phyloP scores from a whole-genome alignment of 2,329 filamentous ascomycete species.

The Botrytis hyacinthi region DNA sequence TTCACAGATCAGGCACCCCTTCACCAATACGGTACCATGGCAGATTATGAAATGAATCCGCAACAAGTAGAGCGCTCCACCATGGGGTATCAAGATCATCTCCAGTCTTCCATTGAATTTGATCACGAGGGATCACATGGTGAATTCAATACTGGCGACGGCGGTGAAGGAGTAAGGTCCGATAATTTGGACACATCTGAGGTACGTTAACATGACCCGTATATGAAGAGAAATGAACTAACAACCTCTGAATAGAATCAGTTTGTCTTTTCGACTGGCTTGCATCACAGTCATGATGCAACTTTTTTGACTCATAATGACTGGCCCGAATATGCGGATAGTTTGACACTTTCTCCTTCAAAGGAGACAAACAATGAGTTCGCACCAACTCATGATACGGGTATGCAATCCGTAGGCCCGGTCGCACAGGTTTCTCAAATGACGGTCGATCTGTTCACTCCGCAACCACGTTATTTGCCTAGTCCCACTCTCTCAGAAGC shows the following conservation, averaged over 20 bases:
- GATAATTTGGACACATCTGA: background rate
- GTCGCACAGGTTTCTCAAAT: background rate
- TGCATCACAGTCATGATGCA: background rate
- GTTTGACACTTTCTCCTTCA: background rate
- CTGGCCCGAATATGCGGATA: background rate
- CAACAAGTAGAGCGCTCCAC: background rate
- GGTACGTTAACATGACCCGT: constrained; percentile 7
- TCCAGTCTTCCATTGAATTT: constrained; percentile 1
- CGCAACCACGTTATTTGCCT: background rate
- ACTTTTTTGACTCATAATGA: background rate
- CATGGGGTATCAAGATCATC: background rate
- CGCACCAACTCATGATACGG: background rate
- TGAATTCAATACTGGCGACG: background rate
- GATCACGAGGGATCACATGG: constrained; percentile 2
- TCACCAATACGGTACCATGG: background rate
- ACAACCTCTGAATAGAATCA: background rate
- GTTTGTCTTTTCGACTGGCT: background rate
- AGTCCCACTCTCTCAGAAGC: constrained; percentile 7
- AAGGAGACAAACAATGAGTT: background rate
- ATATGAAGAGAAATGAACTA: constrained; percentile 7
- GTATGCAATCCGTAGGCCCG: background rate
- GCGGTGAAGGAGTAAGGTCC: constrained; percentile 11
- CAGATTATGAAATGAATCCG: background rate
- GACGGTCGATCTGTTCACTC: background rate
- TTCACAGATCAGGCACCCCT: background rate